A percentile compares a stretch with the other conserved stretches of the same genome.
phyloP scores from a whole-genome alignment of 2,329 filamentous ascomycete genomes.

The Monosporascus sp. region DNA sequence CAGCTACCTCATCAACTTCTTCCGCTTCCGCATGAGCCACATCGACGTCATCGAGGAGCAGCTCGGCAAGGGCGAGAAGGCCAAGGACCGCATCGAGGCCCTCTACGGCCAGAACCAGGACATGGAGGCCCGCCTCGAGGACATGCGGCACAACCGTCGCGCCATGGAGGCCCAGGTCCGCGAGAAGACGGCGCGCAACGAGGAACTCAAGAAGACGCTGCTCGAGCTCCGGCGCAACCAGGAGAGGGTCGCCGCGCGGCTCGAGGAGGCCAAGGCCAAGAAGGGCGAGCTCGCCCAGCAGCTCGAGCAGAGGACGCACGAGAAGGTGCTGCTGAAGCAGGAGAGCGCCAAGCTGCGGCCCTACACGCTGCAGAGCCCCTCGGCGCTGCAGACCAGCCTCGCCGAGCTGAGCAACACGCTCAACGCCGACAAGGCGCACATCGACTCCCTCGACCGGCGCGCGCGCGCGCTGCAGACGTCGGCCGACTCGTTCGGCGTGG shows the following conservation, averaged over 20 bases:
- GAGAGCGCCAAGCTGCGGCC: slow-evolving; percentile 86
- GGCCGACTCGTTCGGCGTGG: slow-evolving; percentile 79
- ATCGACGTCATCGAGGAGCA: slow-evolving; percentile 85
- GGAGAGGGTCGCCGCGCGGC: slow-evolving; percentile 72
- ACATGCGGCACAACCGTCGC: slow-evolving; percentile 74
- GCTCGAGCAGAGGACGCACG: slow-evolving; percentile 66
- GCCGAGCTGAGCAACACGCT: slow-evolving; percentile 77
- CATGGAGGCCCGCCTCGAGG: slow-evolving; percentile 71
- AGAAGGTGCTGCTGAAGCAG: slow-evolving; percentile 66
- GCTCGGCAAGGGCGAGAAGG: slow-evolving; percentile 83
- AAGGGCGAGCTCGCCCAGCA: slow-evolving; percentile 69
- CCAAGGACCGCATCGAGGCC: slow-evolving; percentile 81
- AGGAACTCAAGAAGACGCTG: slow-evolving; percentile 77
- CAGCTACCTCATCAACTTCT: slow-evolving; percentile 97
- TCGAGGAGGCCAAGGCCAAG: slow-evolving; percentile 77
- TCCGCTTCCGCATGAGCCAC: slow-evolving; percentile 91
- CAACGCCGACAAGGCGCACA: slow-evolving; percentile 71
- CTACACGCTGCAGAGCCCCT: slow-evolving; percentile 86
- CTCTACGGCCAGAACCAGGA: slow-evolving; percentile 83
- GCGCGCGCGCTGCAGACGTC: slow-evolving; percentile 89
- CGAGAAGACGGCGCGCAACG: slow-evolving; percentile 80
- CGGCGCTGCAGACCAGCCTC: slow-evolving; percentile 73
- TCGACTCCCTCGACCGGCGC: slow-evolving; percentile 80
- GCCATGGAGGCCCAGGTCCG: slow-evolving; percentile 76
- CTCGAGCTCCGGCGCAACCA: slow-evolving; percentile 77